Base-by-base conservation (phyloP, 164 flowering plant genomes). In the Cinnamomum micranthum region DNA sequence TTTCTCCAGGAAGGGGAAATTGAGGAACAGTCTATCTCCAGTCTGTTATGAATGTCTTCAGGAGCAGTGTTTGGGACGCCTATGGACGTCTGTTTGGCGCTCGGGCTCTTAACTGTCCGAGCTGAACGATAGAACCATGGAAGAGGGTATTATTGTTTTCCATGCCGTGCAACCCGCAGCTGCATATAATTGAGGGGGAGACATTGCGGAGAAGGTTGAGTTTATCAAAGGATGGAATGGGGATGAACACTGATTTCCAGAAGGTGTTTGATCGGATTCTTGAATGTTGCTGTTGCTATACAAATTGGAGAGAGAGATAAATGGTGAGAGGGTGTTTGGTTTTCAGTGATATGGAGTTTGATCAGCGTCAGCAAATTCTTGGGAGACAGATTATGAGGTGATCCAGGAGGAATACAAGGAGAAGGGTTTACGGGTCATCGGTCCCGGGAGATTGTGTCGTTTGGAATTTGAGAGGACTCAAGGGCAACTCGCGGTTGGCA, bases 311-410 rank as follows among this genome's bases (percentile, higher is more conserved):
- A 71, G 55, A 55, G 82, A 80, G 1, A 27, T n/a, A 82, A 50
- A 78, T 86, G 83, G 78, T 87, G 10, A 84, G 81, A 81, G 85
- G 47, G 51, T 89, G 1, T 80, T 89, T 60, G n/a, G 92, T 89
- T 24, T 89, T 89, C 73, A 89, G 92, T 60, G 90, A 87, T 62
- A 88, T 88, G 92, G 92, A 88, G 66, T 88, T 88, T 66, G 88
- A 88, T 35, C 33, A 80, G 90, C 86, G 1, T 82, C 86, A 0
- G 41, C 41, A n/a, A 74, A 78, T 22, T 2, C n/a, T 0, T 86
- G 88, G 90, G 88, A 86, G 63, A 87, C 88, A 3, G 90, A 85
- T 24, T 87, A 88, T 51, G 70, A 81, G 65, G 85, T 47, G 2
- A 84, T 88, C 19, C 63, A 28, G 67, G 81, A 83, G 78, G 84